Base-by-base conservation (phyloP, 352 stramenopile species). In the Blastocystis sp. region DNA sequence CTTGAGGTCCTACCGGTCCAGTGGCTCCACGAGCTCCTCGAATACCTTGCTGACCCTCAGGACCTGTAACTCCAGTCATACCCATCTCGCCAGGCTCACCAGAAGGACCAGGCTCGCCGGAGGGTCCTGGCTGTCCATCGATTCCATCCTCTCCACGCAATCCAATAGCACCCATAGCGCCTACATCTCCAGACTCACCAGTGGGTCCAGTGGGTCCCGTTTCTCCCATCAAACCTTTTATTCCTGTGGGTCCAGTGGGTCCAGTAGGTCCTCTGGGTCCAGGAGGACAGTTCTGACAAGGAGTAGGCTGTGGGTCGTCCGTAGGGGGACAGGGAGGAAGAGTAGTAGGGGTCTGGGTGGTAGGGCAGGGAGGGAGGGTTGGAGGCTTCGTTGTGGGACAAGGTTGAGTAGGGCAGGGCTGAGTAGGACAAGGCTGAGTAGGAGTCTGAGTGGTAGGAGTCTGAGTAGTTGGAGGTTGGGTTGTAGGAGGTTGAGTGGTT, bases 301-400 rank as follows among this genome's bases (percentile, higher is more conserved):
- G 73, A 16, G 73, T 85, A 26, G 73, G 73, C 16, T 11, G n/a
- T 11, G 73, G 73, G 0, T 64, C 73, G 2, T 85, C 73, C 20
- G 73, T 85, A 2, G 73, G 73, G 47, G 73, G 73, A 45, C 73
- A 85, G 37, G 73, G 73, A 34, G 73, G 73, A 18, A 85, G 47
- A 13, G 73, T 66, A 0, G 73, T 85, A 11, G 73, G 73, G 16
- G 30, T 26, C 24, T 66, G 34, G 13, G 73, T 85, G 5, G 73
- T 85, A 34, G 73, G 73, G 34, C 73, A 85, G 30, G 73, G 73
- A n/a, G 73, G 73, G 6, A 85, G 24, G 3, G 73, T 85, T 16
- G 66, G 66, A 24, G 64, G 64, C 39, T 13, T 13, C 26, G 65
- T 11, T 20, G 65, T 76, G 3, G 65, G 18, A 4, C 47, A 53